Evolutionary conservation across 352 stramenopile genomes (phyloP).

Genomic region (Thraustotheca clavata): DNA sequence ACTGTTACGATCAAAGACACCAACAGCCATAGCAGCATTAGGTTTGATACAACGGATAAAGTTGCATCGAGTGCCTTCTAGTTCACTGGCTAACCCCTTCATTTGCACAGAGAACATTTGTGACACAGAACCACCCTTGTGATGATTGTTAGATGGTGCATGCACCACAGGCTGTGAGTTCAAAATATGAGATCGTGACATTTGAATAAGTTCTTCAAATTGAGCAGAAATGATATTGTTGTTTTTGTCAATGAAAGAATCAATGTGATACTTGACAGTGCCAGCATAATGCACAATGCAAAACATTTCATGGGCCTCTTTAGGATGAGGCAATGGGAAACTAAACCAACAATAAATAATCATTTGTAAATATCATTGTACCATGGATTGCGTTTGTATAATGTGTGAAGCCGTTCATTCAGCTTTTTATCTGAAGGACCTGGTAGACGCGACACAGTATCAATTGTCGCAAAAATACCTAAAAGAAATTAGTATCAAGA

Average conservation of each 20-base stretch:
- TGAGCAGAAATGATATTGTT: slow-evolving; percentile 28
- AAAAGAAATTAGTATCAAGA: background rate
- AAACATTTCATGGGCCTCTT: slow-evolving; percentile 48
- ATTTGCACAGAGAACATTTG: slow-evolving; percentile 32
- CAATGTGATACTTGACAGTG: slow-evolving; percentile 30
- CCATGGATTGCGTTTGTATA: slow-evolving; percentile 26
- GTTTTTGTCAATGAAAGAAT: slow-evolving; percentile 33
- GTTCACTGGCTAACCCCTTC: slow-evolving; percentile 29
- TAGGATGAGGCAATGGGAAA: slow-evolving; percentile 79
- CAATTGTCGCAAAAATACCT: slow-evolving; percentile 69
- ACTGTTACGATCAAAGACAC: slow-evolving; percentile 23
- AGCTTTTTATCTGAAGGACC: slow-evolving; percentile 22
- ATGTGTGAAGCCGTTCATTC: slow-evolving; percentile 26
- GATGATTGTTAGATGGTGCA: slow-evolving; percentile 15
- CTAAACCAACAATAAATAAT: background rate
- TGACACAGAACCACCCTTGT: slow-evolving; percentile 22
- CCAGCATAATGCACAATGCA: slow-evolving; percentile 29
- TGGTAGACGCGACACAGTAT: slow-evolving; percentile 57
- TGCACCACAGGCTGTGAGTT: slow-evolving; percentile 36
- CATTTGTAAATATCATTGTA: background rate
- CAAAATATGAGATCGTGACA: slow-evolving; percentile 17
- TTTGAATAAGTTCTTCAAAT: slow-evolving; percentile 24
- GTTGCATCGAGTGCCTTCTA: slow-evolving; percentile 38
- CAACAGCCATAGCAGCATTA: slow-evolving; percentile 22
- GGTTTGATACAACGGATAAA: slow-evolving; percentile 33